Evolutionary conservation across 1,284 basidiomycete genomes (phyloP), one percentile per base, ranked within the genome.

Genomic region (Ganoderma leucocontextum): DNA sequence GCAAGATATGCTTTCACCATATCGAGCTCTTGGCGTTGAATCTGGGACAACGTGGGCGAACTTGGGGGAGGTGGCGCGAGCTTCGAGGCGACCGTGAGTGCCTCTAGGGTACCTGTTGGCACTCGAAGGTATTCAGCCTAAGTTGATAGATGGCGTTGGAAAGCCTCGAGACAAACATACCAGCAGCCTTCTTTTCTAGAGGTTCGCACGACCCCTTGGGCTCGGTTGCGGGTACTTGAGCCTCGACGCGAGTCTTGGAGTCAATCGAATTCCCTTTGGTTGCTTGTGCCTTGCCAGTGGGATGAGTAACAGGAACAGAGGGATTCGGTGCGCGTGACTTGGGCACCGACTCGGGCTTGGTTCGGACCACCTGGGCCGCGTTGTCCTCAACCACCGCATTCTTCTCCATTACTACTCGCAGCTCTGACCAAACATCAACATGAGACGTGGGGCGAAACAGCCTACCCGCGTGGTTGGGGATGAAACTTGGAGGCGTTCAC

Each of bases 1-100:
- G 53, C 29, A n/a, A 55, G 53, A 10, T 55, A 55, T 19, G 29
- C 53, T 17, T 35, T 55, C 25, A 55, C 53, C 53, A 55, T 55
- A 7, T 55, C 53, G 53, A 55, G 33, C 53, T 55, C 53, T 19
- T 35, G 53, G 7, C 6, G 29, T 35, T 55, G 53, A 35, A 12
- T 33, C 53, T 35, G 4, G 17, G 53, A 55, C 47, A 52, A 25
- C 10, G 47, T 25, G 22, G 22, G 22, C 12, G 33, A 55, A 29
- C 29, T 29, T 29, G 29, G 29, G 29, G 53, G 33, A 6, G 6
- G 25, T 33, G 29, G 25, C 53, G 13, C 33, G 25, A 9, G 13
- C 29, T 35, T n/a, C 15, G 15, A 13, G 53, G 17, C 19, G 17
- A 55, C 29, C n/a, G n/a, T n/a, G 15, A 35, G 17, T 29, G 3